phyloP scores from a whole-genome alignment of 768 basidiomycete genomes.

The Pleurotus sapidus region DNA sequence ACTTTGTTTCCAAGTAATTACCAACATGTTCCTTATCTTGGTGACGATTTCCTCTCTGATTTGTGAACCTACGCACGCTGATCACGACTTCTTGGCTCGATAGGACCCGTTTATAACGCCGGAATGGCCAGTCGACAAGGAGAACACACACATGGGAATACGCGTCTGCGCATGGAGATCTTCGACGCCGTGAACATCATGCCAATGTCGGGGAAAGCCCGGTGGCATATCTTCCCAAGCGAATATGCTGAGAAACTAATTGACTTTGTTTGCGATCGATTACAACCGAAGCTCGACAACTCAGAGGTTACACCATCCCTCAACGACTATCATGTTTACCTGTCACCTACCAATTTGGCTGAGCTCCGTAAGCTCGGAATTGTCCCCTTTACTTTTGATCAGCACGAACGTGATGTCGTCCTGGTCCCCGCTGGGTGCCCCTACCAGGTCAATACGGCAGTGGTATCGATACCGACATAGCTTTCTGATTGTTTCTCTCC shows the following conservation, averaged over 20 bases:
- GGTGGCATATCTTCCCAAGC: neutral
- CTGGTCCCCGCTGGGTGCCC: neutral
- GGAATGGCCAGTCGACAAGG: neutral
- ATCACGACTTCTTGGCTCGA: neutral
- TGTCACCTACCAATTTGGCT: neutral
- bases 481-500: too few species aligned
- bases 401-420: neutral
- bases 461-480: too few species aligned
- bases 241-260: neutral
- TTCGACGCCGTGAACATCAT: neutral
- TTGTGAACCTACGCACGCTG: neutral
- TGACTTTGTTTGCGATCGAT: neutral
- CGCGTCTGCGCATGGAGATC: neutral
- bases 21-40: neutral
- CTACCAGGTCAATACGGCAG: neutral
- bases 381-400: neutral
- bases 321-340: neutral
- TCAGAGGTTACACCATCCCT: neutral
- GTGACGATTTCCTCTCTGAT: neutral
- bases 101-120: neutral
- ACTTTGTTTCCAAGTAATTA: neutral
- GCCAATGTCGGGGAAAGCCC: neutral
- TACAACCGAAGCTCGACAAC: neutral
- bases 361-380: neutral
- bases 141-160: neutral